Evolutionary conservation across 2,329 filamentous ascomycete species (phyloP).

Genomic region (Hymenoscyphus repandus): DNA sequence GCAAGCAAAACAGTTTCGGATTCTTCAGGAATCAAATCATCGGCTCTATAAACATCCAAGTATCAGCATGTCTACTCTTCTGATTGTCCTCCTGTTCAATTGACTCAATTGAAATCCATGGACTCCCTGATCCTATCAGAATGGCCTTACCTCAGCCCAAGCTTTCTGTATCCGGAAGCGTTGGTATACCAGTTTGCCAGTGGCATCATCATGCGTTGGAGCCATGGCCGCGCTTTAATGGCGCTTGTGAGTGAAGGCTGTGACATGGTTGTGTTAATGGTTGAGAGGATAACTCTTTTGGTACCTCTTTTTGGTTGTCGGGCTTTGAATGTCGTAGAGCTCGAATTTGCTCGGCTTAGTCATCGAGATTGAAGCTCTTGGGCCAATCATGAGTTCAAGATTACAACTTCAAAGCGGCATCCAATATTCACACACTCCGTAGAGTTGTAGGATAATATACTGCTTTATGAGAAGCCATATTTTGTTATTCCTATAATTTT

Average conservation of each 20-base stretch:
- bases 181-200: conserved; percentile 84
- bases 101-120: conserved; percentile 1
- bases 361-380: background rate
- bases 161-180: conserved; percentile 85
- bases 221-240: conserved; percentile 80
- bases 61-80: conserved; percentile 14
- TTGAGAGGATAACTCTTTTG: conserved; percentile 9
- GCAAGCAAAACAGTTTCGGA: conserved; percentile 80
- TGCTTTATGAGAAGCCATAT: no score
- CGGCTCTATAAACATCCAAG: conserved; percentile 57
- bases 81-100: conserved; percentile 1
- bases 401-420: background rate
- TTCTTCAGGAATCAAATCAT: conserved; percentile 94
- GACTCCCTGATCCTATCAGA: background rate
- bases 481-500: no score
- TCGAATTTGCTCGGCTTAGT: conserved; percentile 2
- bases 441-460: no score
- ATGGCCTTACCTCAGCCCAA: conserved; percentile 73
- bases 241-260: conserved; percentile 61
- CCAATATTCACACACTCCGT: no score
- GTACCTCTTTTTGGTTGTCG: background rate
- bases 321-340: background rate
- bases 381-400: background rate
- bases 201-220: conserved; percentile 72
- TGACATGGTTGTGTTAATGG: conserved; percentile 26